These are phyloP conservation scores for Margaritispora aquatica DNA, from an alignment of 495 filamentous ascomycete species.

Conservation along the genomic window DNA sequence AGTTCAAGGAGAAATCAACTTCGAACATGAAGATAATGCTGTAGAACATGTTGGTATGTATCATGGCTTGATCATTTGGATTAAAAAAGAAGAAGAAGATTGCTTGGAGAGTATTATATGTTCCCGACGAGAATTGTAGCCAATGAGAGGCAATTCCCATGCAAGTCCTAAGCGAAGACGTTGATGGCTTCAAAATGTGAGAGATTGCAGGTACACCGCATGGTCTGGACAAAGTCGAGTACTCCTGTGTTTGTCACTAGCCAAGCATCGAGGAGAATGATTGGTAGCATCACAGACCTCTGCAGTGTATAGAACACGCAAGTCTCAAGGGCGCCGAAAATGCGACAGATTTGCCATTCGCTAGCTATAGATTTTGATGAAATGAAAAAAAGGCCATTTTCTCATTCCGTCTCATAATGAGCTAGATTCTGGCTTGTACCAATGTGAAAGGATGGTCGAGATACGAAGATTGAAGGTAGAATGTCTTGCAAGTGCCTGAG, in stretches of 20 bases:
- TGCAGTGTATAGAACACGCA: not conserved
- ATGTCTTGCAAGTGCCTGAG: not conserved
- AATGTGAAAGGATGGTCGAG: not conserved
- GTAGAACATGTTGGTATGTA: slow-evolving; percentile 13
- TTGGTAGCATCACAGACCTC: not conserved
- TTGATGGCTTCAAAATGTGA: not conserved
- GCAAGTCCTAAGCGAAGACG: not conserved
- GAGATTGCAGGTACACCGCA: not conserved
- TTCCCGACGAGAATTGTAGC: not conserved
- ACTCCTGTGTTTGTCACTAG: not conserved
- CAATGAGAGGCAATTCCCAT: not conserved
- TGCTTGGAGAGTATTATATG: slow-evolving; percentile 7
- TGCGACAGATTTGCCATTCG: not conserved
- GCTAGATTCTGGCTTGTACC: not conserved
- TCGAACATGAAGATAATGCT: slow-evolving; percentile 11
- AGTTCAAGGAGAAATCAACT: slow-evolving; percentile 2
- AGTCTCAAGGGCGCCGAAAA: not conserved
- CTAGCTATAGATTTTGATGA: too few relatives aligned
- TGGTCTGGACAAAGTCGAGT: not conserved
- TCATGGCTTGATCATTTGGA: slow-evolving; percentile 11
- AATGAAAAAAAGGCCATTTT: too few relatives aligned
- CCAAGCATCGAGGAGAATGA: not conserved
- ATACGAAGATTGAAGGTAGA: too few relatives aligned
- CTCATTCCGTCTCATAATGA: too few relatives aligned
- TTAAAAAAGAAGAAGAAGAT: slow-evolving; percentile 5